Conservation (phyloP, 192 early-diverging fungal genomes). For the Powellomyces hirtus region DNA sequence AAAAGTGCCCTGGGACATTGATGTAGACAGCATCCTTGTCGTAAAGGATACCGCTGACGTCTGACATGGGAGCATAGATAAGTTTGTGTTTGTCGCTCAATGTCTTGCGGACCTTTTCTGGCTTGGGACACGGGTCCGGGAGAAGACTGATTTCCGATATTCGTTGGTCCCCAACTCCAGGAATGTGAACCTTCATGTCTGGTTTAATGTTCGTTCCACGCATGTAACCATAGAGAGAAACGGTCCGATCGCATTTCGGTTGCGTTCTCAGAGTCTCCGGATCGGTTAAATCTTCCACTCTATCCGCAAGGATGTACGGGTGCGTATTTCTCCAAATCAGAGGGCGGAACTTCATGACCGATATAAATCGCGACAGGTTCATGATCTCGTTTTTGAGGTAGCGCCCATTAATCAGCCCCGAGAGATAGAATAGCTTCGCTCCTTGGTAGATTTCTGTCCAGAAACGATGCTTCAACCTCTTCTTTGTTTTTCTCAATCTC, state of each 20-base stretch:
- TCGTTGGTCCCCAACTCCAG: constrained; percentile 87
- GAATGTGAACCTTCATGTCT: constrained; percentile 88
- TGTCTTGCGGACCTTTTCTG: constrained; percentile 85
- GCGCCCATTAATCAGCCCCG: constrained; percentile 89
- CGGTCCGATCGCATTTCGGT: constrained; percentile 87
- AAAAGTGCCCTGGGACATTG: constrained; percentile 85
- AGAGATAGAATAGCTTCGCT: constrained; percentile 98
- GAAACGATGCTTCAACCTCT: constrained; percentile 95
- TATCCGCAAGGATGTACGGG: constrained; percentile 96
- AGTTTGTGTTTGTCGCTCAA: constrained; percentile 93
- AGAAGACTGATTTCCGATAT: constrained; percentile 74
- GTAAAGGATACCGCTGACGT: constrained; percentile 97
- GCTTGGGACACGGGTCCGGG: constrained; percentile 94
- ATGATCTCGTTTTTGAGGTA: constrained; percentile 92
- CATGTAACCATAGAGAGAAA: constrained; percentile 93
- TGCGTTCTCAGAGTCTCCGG: constrained; percentile 76
- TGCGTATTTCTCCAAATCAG: constrained; percentile 96
- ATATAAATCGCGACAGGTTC: constrained; percentile 95
- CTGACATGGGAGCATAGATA: constrained; percentile 97
- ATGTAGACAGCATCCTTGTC: constrained; percentile 99
- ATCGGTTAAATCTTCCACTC: constrained; percentile 94
- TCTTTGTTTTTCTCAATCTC: constrained; percentile 82
- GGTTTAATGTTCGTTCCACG: constrained; percentile 92
- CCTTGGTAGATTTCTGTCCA: constrained; percentile 99
- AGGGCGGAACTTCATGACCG: constrained; percentile 98